A percentile compares a stretch with the other conserved stretches of the same genome.
Evolutionary conservation across 257 asterid species (phyloP).

Genomic region (Hygrophila difformis): DNA sequence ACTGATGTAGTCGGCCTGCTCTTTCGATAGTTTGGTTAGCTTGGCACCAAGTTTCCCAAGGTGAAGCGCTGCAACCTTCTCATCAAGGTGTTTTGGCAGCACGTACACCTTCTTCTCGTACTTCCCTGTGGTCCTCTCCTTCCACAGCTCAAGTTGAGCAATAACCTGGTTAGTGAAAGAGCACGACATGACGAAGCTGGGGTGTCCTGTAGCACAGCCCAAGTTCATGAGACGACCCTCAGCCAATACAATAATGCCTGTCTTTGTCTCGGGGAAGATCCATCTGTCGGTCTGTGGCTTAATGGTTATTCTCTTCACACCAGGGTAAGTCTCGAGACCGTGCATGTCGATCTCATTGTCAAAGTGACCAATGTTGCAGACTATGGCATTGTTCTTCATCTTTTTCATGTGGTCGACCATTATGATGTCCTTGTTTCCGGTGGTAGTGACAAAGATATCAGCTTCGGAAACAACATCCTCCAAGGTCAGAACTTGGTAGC

Average conservation of each 20-base stretch:
- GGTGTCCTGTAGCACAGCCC: conserved; percentile 63
- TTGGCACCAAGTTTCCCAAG: conserved; percentile 53
- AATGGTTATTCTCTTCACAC: conserved; percentile 44
- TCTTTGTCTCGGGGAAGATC: conserved; percentile 40
- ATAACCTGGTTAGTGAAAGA: conserved; percentile 59
- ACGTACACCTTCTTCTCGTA: conserved; percentile 55
- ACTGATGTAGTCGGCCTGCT: conserved; percentile 45
- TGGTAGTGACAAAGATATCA: conserved; percentile 62
- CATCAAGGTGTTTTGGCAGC: conserved; percentile 50
- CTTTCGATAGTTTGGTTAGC: conserved; percentile 43
- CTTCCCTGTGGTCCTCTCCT: conserved; percentile 34
- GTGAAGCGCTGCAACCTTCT: conserved; percentile 62
- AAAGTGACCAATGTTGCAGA: conserved; percentile 68
- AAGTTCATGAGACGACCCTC: conserved; percentile 67
- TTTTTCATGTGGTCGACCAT: conserved; percentile 52
- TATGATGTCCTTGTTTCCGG: conserved; percentile 58
- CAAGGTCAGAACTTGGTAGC: conserved; percentile 45
- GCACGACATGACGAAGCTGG: conserved; percentile 64
- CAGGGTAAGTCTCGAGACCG: conserved; percentile 49
- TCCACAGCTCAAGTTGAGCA: conserved; percentile 64
- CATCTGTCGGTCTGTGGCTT: conserved; percentile 58
- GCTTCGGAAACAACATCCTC: conserved; percentile 45
- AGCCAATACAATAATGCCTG: conserved; percentile 40
- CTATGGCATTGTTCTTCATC: conserved; percentile 61
- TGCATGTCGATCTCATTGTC: conserved; percentile 56